phyloP scores from a whole-genome alignment of 345 rosid genomes.

The Anacardium occidentale region DNA sequence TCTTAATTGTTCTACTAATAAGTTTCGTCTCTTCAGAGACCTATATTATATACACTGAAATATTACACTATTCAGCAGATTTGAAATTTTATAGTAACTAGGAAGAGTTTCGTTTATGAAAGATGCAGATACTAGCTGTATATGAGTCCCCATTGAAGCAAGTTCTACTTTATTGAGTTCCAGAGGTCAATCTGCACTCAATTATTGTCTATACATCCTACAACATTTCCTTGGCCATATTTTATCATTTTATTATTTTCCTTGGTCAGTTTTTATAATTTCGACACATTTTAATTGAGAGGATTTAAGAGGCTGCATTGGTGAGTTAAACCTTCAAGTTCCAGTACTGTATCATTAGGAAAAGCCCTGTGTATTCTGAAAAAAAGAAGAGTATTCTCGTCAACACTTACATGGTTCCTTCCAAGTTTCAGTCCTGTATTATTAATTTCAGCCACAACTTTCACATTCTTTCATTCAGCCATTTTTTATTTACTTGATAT shows the following conservation, averaged over 20 bases:
- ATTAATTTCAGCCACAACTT: slow-evolving; percentile 1
- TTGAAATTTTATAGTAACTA: background rate
- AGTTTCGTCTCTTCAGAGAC: slow-evolving; percentile 9
- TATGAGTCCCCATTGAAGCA: background rate
- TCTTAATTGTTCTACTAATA: slow-evolving; percentile 7
- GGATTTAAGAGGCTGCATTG: background rate
- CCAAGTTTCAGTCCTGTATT: slow-evolving; percentile 16
- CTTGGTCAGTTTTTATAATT: too few species aligned
- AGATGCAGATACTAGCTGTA: slow-evolving; percentile 1
- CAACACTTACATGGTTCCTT: too few species aligned
- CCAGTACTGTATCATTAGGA: too few species aligned
- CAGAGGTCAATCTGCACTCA: background rate
- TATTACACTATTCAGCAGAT: background rate
- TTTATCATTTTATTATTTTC: background rate
- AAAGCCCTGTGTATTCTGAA: too few species aligned
- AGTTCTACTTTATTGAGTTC: background rate
- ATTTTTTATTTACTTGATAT: slow-evolving; percentile 14
- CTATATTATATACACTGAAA: background rate
- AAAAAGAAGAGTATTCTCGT: too few species aligned
- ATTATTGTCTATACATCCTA: background rate
- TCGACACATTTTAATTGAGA: background rate
- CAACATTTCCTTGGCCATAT: background rate
- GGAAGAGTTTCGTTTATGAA: background rate
- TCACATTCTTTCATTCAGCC: slow-evolving; percentile 10
- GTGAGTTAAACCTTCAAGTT: slow-evolving; percentile 6